These are phyloP conservation scores for Kwoniella pini DNA, from an alignment of 768 basidiomycete genomes.

Conservation along the genomic window DNA sequence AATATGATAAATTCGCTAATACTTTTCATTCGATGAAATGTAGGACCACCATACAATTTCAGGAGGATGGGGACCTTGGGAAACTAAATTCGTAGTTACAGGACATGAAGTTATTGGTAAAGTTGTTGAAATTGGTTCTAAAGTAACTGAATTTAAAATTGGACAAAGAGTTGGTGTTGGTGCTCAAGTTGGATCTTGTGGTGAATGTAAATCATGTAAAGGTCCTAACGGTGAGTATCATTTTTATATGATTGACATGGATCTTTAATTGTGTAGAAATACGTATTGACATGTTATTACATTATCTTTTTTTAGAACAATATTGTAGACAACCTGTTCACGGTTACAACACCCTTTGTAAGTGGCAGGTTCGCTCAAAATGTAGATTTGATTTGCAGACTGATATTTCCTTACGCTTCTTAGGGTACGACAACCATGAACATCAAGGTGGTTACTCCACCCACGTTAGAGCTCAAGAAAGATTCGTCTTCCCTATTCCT, in stretches of 20 bases:
- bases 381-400: background rate
- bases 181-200: conserved; percentile 62
- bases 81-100: conserved; percentile 48
- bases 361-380: conserved; percentile 1
- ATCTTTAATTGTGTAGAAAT: too few relatives aligned
- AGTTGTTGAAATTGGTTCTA: conserved; percentile 50
- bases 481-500: conserved; percentile 66
- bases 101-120: conserved; percentile 54
- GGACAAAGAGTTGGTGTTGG: conserved; percentile 65
- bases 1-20: background rate
- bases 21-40: background rate
- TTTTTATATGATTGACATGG: too few relatives aligned
- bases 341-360: conserved; percentile 49
- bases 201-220: conserved; percentile 60
- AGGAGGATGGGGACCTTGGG: conserved; percentile 53
- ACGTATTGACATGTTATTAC: too few relatives aligned
- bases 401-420: background rate
- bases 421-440: conserved; percentile 54
- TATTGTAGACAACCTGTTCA: conserved; percentile 47
- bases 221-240: conserved; percentile 58
- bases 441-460: conserved; percentile 60
- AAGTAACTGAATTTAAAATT: conserved; percentile 53
- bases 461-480: conserved; percentile 57
- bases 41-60: conserved; percentile 55
- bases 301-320: conserved; percentile 27